Evolutionary conservation across 306 rosid species (phyloP), one percentile per base, ranked within the genome.

Genomic region (Cajanus cajan): DNA sequence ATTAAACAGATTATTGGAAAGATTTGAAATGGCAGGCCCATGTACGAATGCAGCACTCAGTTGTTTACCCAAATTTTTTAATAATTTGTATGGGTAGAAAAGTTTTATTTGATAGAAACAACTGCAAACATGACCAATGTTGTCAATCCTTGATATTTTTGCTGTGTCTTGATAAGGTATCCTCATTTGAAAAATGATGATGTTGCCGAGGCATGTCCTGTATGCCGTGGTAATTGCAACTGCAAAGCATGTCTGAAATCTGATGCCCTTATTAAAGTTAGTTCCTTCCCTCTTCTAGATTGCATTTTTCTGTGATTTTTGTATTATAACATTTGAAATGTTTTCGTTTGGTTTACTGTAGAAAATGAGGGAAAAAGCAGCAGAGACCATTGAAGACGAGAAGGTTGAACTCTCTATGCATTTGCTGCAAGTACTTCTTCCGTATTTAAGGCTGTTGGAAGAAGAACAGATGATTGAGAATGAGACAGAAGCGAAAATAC

Each of bases 201-300:
- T 24, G 55, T 95, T 79, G 91, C 92, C 0, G 36, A 89, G 80
- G 54, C 76, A 44, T 95, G 98, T 78, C 98, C 98, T 1, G 90
- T 89, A 10, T 95, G 98, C 81, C 5, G 89, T 45, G 89, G 83
- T 47, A 90, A 88, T 81, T 95, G 98, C 87, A 95, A 95, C 67
- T 95, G 98, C 83, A 95, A 88, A 81, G 76, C 88, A 24, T 94
- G 98, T 73, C 69, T 94, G 88, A 84, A 90, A 5, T 80, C 90
- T 24, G 62, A 58, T 37, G 76, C 12, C 4, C 86, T 83, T 13
- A 50, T 78, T 4, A 19, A 86, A 1, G 98, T 90, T 19, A 78
- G 88, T 40, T 74, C 72, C 47, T 43, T 40, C 58, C 57, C 22
- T 62, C 22, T 65, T 52, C 4, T 65, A 12, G 39, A 77, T 63